phyloP scores from a whole-genome alignment of 1,284 basidiomycete species.

The Microbotryum violaceum region DNA sequence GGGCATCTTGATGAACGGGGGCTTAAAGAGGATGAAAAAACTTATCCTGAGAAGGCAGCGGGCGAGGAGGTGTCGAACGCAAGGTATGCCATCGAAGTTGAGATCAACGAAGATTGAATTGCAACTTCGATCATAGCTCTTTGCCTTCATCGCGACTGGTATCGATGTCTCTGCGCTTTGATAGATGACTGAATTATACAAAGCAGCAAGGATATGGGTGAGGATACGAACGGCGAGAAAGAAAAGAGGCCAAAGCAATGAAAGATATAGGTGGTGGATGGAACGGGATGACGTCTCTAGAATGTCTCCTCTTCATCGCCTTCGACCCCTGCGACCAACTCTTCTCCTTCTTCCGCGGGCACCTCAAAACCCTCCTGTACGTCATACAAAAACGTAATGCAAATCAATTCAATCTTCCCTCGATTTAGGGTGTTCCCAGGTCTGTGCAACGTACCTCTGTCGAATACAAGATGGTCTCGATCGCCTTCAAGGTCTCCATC shows the following conservation, averaged over 20 bases:
- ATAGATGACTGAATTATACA: no score
- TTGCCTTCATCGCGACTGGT: no score
- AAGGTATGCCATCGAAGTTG: no score
- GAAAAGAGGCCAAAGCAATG: not conserved
- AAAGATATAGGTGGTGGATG: not conserved
- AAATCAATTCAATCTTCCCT: slow-evolving; percentile 4
- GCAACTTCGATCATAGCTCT: no score
- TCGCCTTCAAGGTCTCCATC: slow-evolving; percentile 63
- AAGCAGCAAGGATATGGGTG: no score
- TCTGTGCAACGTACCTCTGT: slow-evolving; percentile 62
- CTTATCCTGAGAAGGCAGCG: no score
- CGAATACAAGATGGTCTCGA: slow-evolving; percentile 89
- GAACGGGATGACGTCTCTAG: not conserved
- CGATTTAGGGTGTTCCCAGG: not conserved
- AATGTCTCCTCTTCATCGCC: slow-evolving; percentile 35
- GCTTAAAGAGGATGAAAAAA: no score
- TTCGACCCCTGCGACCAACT: slow-evolving; percentile 18
- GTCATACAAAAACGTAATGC: not conserved
- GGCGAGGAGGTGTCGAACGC: no score
- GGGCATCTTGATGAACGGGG: no score
- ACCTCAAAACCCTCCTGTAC: slow-evolving; percentile 62
- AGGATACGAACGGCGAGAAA: no score
- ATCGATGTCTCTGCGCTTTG: no score
- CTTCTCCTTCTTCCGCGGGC: slow-evolving; percentile 47
- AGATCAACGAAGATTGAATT: no score